Base-by-base conservation (phyloP, 78 protist species). In the Tieghemostelium lacteum region DNA sequence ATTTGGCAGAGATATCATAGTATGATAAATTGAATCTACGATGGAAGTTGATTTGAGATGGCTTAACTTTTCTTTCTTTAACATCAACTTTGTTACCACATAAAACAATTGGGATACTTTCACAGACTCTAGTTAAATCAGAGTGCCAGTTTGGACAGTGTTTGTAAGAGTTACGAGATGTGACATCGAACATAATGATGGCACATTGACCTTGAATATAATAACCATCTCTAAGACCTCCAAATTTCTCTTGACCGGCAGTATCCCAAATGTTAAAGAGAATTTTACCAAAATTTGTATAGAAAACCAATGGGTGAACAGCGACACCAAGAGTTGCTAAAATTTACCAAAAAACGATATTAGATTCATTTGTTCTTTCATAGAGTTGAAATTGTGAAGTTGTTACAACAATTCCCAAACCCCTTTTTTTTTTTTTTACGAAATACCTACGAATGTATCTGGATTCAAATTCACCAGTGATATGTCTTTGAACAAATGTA, bases 231-330 rank as follows among this genome's bases (percentile, higher is more conserved):
- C 99, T 97, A 29, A 98, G 93, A 24, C 99, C 99, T 14, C 99
- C 99, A 74, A 98, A 99, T 94, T 97, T 97, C 95, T 99, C 99
- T 95, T 98, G 99, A n/a, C 99, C 99, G 17, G 99, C 99, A 4
- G 99, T 99, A 86, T 99, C 99, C 99, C 99, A 99, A 52, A 95
- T 96, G 94, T 98, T 96, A 97, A 98, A 98, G 34, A 29, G 1
- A 70, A 99, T 85, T 37, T 65, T 73, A 54, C 99, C 99, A 54
- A 66, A 92, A 93, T 92, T 98, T 45, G 99, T 99, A 95, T 94
- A 87, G 96, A 98, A 98, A 26, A 0, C 12, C 34, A 99, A 95
- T 39, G 99, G 96, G 63, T 96, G 98, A 24, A 99, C 99, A 39
- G 97, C 89, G 1, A 93, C 98, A 69, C 98, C 98, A 61, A 96